A percentile compares a stretch with the other conserved stretches of the same genome.
Conservation (phyloP, 176 grass and related monocot genomes). For the Raddia guianensis region DNA sequence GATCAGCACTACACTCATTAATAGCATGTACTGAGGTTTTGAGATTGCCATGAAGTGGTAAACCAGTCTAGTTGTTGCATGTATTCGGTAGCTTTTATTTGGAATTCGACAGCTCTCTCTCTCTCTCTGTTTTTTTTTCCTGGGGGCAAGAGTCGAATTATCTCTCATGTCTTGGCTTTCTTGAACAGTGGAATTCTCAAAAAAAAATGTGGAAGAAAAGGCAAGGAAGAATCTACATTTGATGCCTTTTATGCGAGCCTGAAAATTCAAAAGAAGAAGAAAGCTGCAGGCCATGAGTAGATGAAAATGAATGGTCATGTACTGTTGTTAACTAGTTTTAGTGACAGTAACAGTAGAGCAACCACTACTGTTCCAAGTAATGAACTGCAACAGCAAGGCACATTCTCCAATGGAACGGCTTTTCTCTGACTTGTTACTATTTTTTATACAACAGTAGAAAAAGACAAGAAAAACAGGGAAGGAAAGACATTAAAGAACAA, state of each 20-base stretch:
- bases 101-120: no score
- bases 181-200: not conserved
- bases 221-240: not conserved
- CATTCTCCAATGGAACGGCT: not conserved
- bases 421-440: not conserved
- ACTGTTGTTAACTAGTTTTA: not conserved
- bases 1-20: not conserved
- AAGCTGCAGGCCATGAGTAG: not conserved
- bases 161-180: not conserved
- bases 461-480: not conserved
- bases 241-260: not conserved
- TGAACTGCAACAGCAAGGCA: constrained; percentile 21
- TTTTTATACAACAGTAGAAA: not conserved
- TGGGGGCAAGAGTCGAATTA: not conserved
- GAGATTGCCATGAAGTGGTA: not conserved
- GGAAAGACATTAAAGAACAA: not conserved
- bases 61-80: not conserved
- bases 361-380: not conserved
- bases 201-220: not conserved
- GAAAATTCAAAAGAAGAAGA: not conserved
- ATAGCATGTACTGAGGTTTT: not conserved
- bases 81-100: not conserved
- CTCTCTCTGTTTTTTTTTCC: not conserved
- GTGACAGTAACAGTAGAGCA: not conserved
- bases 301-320: not conserved